Base-by-base conservation (phyloP, 2,329 filamentous ascomycete genomes). In the Botryotinia convoluta region DNA sequence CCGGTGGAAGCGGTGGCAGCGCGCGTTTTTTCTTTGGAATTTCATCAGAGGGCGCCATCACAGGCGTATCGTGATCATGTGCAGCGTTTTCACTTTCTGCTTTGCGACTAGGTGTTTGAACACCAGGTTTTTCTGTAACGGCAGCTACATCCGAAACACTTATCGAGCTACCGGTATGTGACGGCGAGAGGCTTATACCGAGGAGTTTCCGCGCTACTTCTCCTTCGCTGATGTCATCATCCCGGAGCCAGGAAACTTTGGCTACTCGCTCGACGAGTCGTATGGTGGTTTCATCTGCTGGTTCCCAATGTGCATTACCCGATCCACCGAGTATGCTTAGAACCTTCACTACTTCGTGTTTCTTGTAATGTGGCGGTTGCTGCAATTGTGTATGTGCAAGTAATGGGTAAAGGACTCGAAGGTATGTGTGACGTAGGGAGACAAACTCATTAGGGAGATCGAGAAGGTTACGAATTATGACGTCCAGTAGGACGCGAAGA, bases 381-480 rank as follows among this genome's bases (percentile, higher is more conserved):
- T 89, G 92, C 61, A 99, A 89, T 82, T 98, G 96, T 2, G 95
- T 98, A 81, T 99, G 93, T 54, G 93, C 92, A 35, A 99, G 86
- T 37, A 99, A 86, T 0, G 96, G 96, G 80, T 97, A 94, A 20
- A 99, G 85, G 6, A 99, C 96, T 45, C 96, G 91, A 9, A 99
- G 87, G 81, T 99, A 99, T 6, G 96, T 99, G 82, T 99, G 96
- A 54, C 95, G 90, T 73, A 99, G 85, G 29, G 89, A 86, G 75
- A 87, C 85, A 75, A 89, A 90, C 81, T 97, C 95, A 79, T 95
- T 92, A 0, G 97, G 96, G 14, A 99, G 86, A 81, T 99, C 96
- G 79, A 98, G 90, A n/a, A 99, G 86, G 79, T 99, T 99, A 61
- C 96, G 93, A 74, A 99, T 93, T 74, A 99, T 94, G 76, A 99